Base-by-base conservation (phyloP, 129 eudicot genomes). In the Tagetes erecta region DNA sequence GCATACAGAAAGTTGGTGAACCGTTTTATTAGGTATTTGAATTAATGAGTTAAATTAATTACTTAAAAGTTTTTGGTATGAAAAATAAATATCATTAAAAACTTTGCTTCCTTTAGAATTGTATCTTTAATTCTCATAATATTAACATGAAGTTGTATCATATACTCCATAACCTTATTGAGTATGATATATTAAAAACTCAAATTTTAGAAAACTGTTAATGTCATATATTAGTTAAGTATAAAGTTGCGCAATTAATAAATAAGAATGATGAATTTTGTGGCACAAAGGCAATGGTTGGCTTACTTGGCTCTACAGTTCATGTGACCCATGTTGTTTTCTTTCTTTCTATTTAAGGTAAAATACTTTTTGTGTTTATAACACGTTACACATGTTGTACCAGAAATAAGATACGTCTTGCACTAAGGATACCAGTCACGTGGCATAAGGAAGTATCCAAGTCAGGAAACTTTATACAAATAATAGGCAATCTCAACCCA, bases 1-100 rank as follows among this genome's bases (percentile, higher is more conserved):
- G 37, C 13, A 36, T 52, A 20, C 27, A 64, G 12, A 0, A 53
- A 52, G 51, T 71, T 71, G 65, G 75, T 71, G 75, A 71, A 14
- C 75, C 74, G 62, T 50, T 50, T 50, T 70, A 70, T 35, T 70
- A 36, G 65, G 75, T 64, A 64, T 64, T 40, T 14, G 35, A 64
- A 64, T 40, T 38, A 38, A 52, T 52, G 58, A 5, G 6, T 52
- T n/a, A 13, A 52, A 14, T 14, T 3, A 52, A 3, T 51, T 52
- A 4, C 20, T 2, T n/a, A 52, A 52, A 52, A 52, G 58, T 14
- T 0, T 50, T 52, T 4, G 6, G 8, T 44, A 49, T 47, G 31
- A n/a, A 14, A 14, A 52, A 52, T 13, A 13, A 52, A 52, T 52
- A 52, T 52, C n/a, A 12, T 0, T 52, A 4, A 52, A n/a, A 51